A percentile compares a stretch with the other conserved stretches of the same genome.
These are phyloP conservation scores for Saccharomycopsis vini DNA, from an alignment of 805 yeast species.

Conservation along the genomic window DNA sequence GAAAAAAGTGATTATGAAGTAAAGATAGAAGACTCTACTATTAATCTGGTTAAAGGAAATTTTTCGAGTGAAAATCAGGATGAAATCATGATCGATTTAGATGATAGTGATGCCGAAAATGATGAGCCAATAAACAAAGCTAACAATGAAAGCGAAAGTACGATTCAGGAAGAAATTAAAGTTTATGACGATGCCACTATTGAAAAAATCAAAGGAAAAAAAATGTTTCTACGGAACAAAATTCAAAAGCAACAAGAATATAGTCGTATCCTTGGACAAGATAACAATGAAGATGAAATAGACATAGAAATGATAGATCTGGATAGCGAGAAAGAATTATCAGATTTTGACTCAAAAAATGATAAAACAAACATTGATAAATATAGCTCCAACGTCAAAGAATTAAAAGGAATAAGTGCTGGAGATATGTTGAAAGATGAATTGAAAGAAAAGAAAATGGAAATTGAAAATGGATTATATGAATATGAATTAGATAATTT, in stretches of 20 bases:
- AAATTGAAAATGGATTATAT: constrained; percentile 9
- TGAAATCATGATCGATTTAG: not conserved
- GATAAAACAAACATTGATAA: not conserved
- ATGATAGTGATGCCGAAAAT: not conserved
- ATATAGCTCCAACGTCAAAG: too few species aligned
- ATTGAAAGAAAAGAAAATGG: not conserved
- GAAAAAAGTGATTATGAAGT: too few species aligned
- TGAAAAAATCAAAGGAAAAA: constrained; percentile 5
- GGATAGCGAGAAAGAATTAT: too few species aligned
- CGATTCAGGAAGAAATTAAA: not conserved
- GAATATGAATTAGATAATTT: constrained; percentile 10
- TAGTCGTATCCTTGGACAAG: not conserved
- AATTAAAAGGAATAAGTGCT: not conserved
- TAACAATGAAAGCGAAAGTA: not conserved
- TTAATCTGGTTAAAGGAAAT: too few species aligned
- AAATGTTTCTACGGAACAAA: constrained; percentile 1
- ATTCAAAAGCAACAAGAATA: not conserved
- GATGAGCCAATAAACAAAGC: not conserved
- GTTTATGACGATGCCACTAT: constrained; percentile 6
- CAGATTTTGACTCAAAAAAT: not conserved
- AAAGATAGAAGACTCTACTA: too few species aligned
- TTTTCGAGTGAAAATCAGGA: not conserved
- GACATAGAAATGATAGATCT: constrained; percentile 1
- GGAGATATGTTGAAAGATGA: not conserved
- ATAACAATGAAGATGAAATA: constrained; percentile 1